phyloP scores from a whole-genome alignment of 768 basidiomycete species.

The Lentinula boryana region DNA sequence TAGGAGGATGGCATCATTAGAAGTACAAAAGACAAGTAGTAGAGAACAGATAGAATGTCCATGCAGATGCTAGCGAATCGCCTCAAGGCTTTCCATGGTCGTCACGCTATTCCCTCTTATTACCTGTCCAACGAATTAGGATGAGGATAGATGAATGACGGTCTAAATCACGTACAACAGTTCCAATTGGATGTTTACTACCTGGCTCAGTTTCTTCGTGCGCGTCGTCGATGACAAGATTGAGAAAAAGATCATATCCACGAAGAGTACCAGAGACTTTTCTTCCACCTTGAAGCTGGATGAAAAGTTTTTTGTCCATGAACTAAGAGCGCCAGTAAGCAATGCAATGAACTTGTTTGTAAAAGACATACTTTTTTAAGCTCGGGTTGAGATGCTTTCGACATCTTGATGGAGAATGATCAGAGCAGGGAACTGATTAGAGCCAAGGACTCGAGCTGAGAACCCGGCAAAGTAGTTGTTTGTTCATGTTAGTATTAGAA shows the following conservation, averaged over 20 bases:
- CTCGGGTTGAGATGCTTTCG: conserved; percentile 94
- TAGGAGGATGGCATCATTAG: not conserved
- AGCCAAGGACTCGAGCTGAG: not conserved
- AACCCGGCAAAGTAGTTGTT: not conserved
- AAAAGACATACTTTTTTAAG: conserved; percentile 82
- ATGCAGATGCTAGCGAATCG: conserved; percentile 30
- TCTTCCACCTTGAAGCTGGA: conserved; percentile 91
- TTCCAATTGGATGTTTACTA: conserved; percentile 87
- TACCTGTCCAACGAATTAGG: conserved; percentile 47
- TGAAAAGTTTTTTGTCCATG: conserved; percentile 97
- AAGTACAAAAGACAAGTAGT: not conserved
- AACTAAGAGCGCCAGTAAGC: conserved; percentile 48
- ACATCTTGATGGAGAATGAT: conserved; percentile 45
- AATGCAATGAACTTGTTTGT: conserved; percentile 4
- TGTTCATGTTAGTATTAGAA: not conserved
- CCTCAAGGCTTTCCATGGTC: conserved; percentile 86
- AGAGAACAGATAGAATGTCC: conserved; percentile 4
- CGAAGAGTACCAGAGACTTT: conserved; percentile 93
- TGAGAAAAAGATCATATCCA: conserved; percentile 98
- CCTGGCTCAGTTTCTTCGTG: conserved; percentile 87
- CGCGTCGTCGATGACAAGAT: conserved; percentile 95
- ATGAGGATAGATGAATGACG: conserved; percentile 1
- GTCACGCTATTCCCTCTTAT: conserved; percentile 96
- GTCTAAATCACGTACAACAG: conserved; percentile 59
- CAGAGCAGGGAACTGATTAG: not conserved